These are phyloP conservation scores for Casuarina cunninghamiana DNA, from an alignment of 306 rosid genomes.

Conservation along the genomic window DNA sequence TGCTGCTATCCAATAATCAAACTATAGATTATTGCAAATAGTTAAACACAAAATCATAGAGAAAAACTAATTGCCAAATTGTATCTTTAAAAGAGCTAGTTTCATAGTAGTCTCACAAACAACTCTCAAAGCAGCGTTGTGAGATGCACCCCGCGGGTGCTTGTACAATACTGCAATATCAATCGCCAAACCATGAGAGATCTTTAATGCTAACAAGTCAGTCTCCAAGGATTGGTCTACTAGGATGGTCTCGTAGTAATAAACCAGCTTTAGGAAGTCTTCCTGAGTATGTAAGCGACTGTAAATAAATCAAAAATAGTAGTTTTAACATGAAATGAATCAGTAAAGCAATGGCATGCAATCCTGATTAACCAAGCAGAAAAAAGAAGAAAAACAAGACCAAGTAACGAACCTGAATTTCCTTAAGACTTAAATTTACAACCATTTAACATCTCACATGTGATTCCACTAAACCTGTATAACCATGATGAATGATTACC, in stretches of 20 bases:
- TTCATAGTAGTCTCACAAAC: conserved; percentile 93
- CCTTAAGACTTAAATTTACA: conserved; percentile 77
- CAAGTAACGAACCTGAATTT: conserved; percentile 74
- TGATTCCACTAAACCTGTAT: conserved; percentile 92
- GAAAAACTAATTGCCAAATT: conserved; percentile 54
- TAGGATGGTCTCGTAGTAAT: conserved; percentile 66
- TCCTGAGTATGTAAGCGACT: conserved; percentile 57
- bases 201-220: conserved; percentile 85
- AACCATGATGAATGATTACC: not conserved
- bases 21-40: not conserved
- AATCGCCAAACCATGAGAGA: conserved; percentile 65
- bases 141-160: conserved; percentile 65
- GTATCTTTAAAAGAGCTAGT: conserved; percentile 78
- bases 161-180: conserved; percentile 86
- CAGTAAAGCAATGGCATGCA: conserved; percentile 16
- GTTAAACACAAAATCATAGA: conserved; percentile 18
- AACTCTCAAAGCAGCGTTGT: conserved; percentile 81
- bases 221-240: conserved; percentile 96
- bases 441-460: conserved; percentile 77
- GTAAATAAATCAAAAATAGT: conserved; percentile 32
- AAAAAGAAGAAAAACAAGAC: conserved; percentile 20
- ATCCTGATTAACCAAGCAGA: conserved; percentile 19
- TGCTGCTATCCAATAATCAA: not conserved
- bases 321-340: conserved; percentile 32
- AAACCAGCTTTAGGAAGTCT: conserved; percentile 73